phyloP scores from a whole-genome alignment of 768 basidiomycete genomes.

The Boletus rubropictus region DNA sequence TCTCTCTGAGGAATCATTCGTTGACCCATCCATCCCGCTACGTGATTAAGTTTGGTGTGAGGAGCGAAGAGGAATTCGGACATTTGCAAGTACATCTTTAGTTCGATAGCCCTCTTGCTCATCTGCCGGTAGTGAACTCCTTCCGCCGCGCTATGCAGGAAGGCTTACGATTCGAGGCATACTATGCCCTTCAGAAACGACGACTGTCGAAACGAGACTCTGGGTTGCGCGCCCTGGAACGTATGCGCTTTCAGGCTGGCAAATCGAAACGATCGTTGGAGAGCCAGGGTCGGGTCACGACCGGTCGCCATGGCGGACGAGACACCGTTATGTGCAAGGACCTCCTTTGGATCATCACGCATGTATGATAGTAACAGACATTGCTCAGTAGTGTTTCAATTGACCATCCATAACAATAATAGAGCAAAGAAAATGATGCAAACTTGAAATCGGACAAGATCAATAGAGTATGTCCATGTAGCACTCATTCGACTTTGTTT shows the following conservation, averaged over 20 bases:
- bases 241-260: constrained; percentile 65
- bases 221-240: constrained; percentile 61
- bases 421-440: constrained; percentile 4
- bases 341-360: constrained; percentile 26
- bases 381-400: constrained; percentile 7
- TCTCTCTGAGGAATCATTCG: constrained; percentile 70
- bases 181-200: constrained; percentile 45
- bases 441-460: neutral
- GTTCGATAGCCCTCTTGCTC: constrained; percentile 1
- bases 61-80: constrained; percentile 17
- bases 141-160: constrained; percentile 57
- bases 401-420: constrained; percentile 12
- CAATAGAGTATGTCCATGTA: constrained; percentile 14
- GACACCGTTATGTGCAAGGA: constrained; percentile 38
- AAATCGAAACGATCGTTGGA: constrained; percentile 58
- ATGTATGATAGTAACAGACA: constrained; percentile 32
- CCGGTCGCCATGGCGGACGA: constrained; percentile 29
- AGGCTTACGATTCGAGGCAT: constrained; percentile 59
- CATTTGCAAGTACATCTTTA: constrained; percentile 16
- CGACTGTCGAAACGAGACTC: constrained; percentile 44
- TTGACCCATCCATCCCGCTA: constrained; percentile 55
- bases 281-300: constrained; percentile 24
- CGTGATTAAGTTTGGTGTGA: constrained; percentile 42
- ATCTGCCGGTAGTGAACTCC: constrained; percentile 32
- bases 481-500: constrained; percentile 15